phyloP scores from a whole-genome alignment of 2,329 filamentous ascomycete species.

The Pyricularia grisea region DNA sequence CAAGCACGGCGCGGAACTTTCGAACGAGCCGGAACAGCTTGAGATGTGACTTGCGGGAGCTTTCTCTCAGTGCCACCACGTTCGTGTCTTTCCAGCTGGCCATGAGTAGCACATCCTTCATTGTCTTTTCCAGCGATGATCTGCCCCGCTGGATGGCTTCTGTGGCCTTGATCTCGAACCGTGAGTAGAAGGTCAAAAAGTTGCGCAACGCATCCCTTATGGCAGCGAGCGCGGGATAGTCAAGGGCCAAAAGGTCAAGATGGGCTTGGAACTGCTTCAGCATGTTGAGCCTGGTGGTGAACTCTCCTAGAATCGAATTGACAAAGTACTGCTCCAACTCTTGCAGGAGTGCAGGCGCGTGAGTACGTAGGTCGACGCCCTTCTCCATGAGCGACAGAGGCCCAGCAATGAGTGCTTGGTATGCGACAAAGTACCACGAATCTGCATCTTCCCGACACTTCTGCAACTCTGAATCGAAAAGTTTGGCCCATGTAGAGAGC shows the following conservation, averaged over 20 bases:
- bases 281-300: conserved; percentile 60
- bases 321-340: conserved; percentile 73
- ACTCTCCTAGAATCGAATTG: conserved; percentile 74
- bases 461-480: conserved; percentile 75
- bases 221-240: conserved; percentile 47
- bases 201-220: conserved; percentile 62
- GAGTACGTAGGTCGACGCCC: conserved; percentile 47
- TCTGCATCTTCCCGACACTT: conserved; percentile 70
- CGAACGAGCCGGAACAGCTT: conserved; percentile 87
- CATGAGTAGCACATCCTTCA: conserved; percentile 86
- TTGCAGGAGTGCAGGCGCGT: conserved; percentile 61
- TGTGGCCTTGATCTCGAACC: conserved; percentile 57
- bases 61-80: conserved; percentile 79
- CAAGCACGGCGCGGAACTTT: conserved; percentile 76
- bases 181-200: conserved; percentile 65
- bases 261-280: conserved; percentile 58
- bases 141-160: conserved; percentile 61
- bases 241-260: conserved; percentile 48
- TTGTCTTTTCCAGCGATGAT: conserved; percentile 72
- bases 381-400: conserved; percentile 56
- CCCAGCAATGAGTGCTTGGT: conserved; percentile 75
- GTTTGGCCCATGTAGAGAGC: conserved; percentile 79
- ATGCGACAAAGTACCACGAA: conserved; percentile 95
- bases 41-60: conserved; percentile 79
- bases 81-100: conserved; percentile 99